Evolutionary conservation across 129 eudicot genomes (phyloP).

Genomic region (Tagetes patula): DNA sequence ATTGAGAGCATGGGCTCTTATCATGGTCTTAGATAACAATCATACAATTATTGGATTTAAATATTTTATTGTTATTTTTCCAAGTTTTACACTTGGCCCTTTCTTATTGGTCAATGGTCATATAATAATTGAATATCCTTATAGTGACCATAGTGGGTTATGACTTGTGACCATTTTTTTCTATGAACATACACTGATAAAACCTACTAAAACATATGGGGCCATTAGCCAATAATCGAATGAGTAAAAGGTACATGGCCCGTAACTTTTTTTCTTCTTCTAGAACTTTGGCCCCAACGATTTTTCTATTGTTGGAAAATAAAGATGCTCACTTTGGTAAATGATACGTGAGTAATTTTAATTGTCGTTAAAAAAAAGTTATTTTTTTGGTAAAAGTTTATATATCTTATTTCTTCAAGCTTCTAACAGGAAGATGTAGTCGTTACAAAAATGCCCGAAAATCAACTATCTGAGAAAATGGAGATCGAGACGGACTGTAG

Average conservation of each 20-base stretch:
- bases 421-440: slow-evolving; percentile 45
- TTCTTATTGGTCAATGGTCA: slow-evolving; percentile 17
- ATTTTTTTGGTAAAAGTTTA: not conserved
- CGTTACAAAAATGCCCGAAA: slow-evolving; percentile 38
- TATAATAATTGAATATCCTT: slow-evolving; percentile 6
- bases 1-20: not conserved
- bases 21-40: not conserved
- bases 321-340: not conserved
- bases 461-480: slow-evolving; percentile 50
- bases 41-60: not conserved
- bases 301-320: too few relatives aligned
- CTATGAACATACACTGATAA: not conserved
- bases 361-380: not conserved
- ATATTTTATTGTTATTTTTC: not conserved
- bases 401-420: not conserved
- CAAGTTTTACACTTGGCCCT: not conserved
- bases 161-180: slow-evolving; percentile 24
- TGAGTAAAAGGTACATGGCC: slow-evolving; percentile 3
- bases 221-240: slow-evolving; percentile 6
- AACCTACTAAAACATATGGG: slow-evolving; percentile 25
- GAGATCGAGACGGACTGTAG: slow-evolving; percentile 67
- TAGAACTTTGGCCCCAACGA: too few relatives aligned
- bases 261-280: not conserved
- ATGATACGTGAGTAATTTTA: not conserved
- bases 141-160: slow-evolving; percentile 12